Base-by-base conservation (phyloP, 148 eudicot species). In the Chenopodium berlandieri region DNA sequence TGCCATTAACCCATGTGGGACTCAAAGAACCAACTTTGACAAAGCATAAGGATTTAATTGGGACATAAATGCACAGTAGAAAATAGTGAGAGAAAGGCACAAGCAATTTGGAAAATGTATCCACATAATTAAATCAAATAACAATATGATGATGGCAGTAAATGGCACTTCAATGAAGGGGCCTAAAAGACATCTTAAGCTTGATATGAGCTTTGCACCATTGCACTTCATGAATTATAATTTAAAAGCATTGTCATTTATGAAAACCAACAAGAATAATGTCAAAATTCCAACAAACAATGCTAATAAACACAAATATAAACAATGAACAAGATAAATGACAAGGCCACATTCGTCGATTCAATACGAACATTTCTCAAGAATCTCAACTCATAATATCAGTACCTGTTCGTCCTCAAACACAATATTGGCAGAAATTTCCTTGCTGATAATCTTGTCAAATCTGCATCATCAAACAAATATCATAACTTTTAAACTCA, bases 391-490 rank as follows among this genome's bases (percentile, higher is more conserved):
- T 63, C 63, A 23, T 40, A 31, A 69, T 5, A 52, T 74, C 46
- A 71, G 32, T 87, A 94, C 97, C 97, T 90, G 81, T 30, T 93
- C 98, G 80, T 94, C 95, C 86, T 94, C 98, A 32, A 84, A 94
- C 75, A 94, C 98, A 44, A 94, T 82, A 78, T 83, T 89, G 25
- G 95, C 88, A 60, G 98, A 95, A 77, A 93, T 94, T 87, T 94
- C 93, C 90, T 91, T 94, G 87, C 89, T 92, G 85, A 94, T 91
- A 72, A 94, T 94, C 87, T 94, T 94, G 86, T 94, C 98, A 88
- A 94, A 94, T 87, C 98, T 94, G 89, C 85, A 88, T 6, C 84
- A 83, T 20, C 22, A 74, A 74, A 30, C 47, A 77, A 25, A 56
- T 66, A n/a, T 1, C 27, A 40, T 64, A 23, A 68, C 50, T 27